Percentiles rank a stretch among this genome's conserved stretches.
These are phyloP conservation scores for Phyllachora maydis DNA, from an alignment of 2,329 filamentous ascomycete species.

Conservation along the genomic window DNA sequence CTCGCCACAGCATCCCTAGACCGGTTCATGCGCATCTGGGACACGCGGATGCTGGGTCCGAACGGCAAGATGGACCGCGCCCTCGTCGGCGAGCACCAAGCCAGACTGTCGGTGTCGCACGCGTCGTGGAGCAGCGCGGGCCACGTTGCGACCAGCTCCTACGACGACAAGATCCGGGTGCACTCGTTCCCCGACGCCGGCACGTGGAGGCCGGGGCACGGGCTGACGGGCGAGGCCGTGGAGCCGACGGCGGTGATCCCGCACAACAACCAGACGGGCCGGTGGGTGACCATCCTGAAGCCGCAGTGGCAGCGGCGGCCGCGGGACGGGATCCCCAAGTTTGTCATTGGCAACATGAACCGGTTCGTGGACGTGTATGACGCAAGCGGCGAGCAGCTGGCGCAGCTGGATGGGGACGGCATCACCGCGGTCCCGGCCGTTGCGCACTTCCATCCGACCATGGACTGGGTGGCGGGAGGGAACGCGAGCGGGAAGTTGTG, in stretches of 20 bases:
- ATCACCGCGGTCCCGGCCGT: constrained; percentile 92
- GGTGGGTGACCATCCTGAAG: constrained; percentile 73
- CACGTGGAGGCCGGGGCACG: constrained; percentile 35
- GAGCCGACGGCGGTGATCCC: constrained; percentile 45
- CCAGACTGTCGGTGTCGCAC: constrained; percentile 72
- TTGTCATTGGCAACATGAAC: constrained; percentile 94
- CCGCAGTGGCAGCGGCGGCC: constrained; percentile 78
- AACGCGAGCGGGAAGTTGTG: constrained; percentile 85
- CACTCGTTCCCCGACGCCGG: constrained; percentile 51
- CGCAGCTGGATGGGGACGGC: constrained; percentile 68
- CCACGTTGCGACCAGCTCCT: constrained; percentile 76
- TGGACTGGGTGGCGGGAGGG: constrained; percentile 83
- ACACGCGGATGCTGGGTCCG: constrained; percentile 58
- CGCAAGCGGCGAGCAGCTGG: constrained; percentile 64
- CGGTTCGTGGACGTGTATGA: constrained; percentile 86
- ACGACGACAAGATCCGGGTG: constrained; percentile 90
- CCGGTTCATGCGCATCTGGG: constrained; percentile 80
- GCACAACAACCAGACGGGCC: constrained; percentile 91
- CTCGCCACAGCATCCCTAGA: constrained; percentile 81
- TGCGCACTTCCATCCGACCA: constrained; percentile 68
- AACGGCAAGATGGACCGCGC: constrained; percentile 33
- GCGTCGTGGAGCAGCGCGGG: constrained; percentile 75
- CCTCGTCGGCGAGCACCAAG: constrained; percentile 64
- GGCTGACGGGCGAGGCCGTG: constrained; percentile 41
- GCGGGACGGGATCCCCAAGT: constrained; percentile 60